Evolutionary conservation across 768 basidiomycete genomes (phyloP).

Genomic region (Tylopilus plumbeoviolaceoides): DNA sequence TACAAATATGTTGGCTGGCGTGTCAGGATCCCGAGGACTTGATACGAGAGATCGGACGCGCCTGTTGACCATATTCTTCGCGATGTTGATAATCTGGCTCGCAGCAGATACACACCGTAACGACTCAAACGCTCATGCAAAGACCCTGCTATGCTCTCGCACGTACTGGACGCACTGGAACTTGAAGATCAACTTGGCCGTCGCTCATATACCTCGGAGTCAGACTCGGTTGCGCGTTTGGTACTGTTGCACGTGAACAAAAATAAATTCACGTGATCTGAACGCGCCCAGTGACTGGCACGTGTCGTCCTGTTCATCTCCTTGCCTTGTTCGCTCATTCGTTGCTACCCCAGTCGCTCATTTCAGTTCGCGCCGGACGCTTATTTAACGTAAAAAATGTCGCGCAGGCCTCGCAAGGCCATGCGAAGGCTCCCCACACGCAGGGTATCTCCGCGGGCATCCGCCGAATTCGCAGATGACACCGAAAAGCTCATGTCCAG

Average conservation of each 20-base stretch:
- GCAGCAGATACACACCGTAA: background rate
- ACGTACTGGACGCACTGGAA: too few relatives aligned
- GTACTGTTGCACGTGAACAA: constrained; percentile 12
- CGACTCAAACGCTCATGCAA: constrained; percentile 9
- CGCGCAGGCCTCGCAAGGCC: constrained; percentile 13
- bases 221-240: too few relatives aligned
- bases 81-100: background rate
- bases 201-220: too few relatives aligned
- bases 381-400: constrained; percentile 12
- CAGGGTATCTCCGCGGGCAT: constrained; percentile 9
- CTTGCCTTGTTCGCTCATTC: constrained; percentile 3
- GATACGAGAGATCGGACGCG: constrained; percentile 26
- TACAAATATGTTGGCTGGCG: constrained; percentile 19
- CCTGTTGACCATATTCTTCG: constrained; percentile 39
- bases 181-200: background rate
- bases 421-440: constrained; percentile 4
- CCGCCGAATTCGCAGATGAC: constrained; percentile 13
- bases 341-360: constrained; percentile 19
- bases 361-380: constrained; percentile 28
- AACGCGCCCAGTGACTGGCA: constrained; percentile 23
- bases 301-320: constrained; percentile 18
- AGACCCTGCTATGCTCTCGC: too few relatives aligned
- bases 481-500: constrained; percentile 20
- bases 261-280: constrained; percentile 29
- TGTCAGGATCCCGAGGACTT: constrained; percentile 11